Base-by-base conservation (phyloP, 2,329 filamentous ascomycete species). In the Hypoxylon sp. region DNA sequence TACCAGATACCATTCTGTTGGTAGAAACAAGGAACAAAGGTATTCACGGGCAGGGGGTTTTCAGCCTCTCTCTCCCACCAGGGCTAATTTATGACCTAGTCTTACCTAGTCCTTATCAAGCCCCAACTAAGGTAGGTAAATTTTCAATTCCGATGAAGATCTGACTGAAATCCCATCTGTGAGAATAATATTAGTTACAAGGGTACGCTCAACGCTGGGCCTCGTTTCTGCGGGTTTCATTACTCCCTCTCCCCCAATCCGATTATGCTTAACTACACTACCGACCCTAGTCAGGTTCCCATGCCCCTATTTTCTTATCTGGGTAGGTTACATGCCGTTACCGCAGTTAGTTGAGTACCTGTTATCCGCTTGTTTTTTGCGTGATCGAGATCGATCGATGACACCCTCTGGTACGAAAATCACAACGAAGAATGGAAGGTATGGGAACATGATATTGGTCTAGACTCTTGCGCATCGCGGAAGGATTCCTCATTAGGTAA, bases 321-420 rank as follows among this genome's bases (percentile, higher is more conserved):
- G 25, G 34, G 50, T 36, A 62, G 41, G 67, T 69, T 60, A 65
- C 67, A 64, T 67, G 38, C 52, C 64, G 64, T 48, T 43, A 61
- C 67, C 45, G 43, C 32, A 55, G 41, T 19, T 55, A 41, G 19
- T 30, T 30, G 17, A n/a, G n/a, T n/a, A n/a, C n/a, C n/a, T n/a
- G 32, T 30, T 41, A 52, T 56, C 56, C 55, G n/a, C 34, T 43
- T 19, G 7, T 41, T 56, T 23, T 21, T 63, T 45, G 43, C 34
- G 50, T 68, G 61, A 68, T 68, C 64, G 48, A 63, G 64, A 68
- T 70, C 65, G 65, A 70, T 70, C 58, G 56, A 51, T 70, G 38
- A 41, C 21, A 63, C 65, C 56, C 23, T 63, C 52, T 30, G 9
- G 38, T 45, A 32, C 34, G 21, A 17, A 43, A 43, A 43, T 21